A percentile compares a stretch with the other conserved stretches of the same genome.
These are phyloP conservation scores for Beauveria scarabaeidicola DNA, from an alignment of 2,329 filamentous ascomycete species.

Conservation along the genomic window DNA sequence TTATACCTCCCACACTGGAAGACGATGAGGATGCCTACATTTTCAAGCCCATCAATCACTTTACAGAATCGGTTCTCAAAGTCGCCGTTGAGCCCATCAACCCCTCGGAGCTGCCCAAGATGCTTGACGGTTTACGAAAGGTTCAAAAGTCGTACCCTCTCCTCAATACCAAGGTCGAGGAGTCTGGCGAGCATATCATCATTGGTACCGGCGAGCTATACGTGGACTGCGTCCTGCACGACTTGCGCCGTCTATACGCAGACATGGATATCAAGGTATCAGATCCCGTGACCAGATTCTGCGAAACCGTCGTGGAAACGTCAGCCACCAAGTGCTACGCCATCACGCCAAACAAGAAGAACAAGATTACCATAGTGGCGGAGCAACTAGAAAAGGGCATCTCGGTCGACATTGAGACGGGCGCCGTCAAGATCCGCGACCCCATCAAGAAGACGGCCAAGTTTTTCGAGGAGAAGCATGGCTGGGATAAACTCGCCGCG, in stretches of 20 bases:
- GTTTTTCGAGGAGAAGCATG: constrained; percentile 95
- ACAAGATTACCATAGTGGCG: constrained; percentile 97
- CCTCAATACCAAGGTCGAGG: constrained; percentile 93
- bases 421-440: constrained; percentile 84
- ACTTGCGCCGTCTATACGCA: constrained; percentile 84
- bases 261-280: constrained; percentile 99
- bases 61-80: constrained; percentile 96
- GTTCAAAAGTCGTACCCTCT: constrained; percentile 97
- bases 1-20: constrained; percentile 71
- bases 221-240: constrained; percentile 97
- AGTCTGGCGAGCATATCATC: constrained; percentile 92
- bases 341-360: constrained; percentile 97
- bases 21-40: constrained; percentile 91
- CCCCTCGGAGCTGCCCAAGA: constrained; percentile 94
- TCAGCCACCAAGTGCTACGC: constrained; percentile 98
- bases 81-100: constrained; percentile 97
- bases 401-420: constrained; percentile 86
- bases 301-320: constrained; percentile 94
- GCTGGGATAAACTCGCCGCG: constrained; percentile 90
- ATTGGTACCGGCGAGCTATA: constrained; percentile 97
- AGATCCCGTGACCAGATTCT: constrained; percentile 94
- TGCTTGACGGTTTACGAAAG: constrained; percentile 92
- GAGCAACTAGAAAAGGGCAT: constrained; percentile 94
- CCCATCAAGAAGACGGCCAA: constrained; percentile 88
- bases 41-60: constrained; percentile 86